Evolutionary conservation across 768 basidiomycete species (phyloP).

Genomic region (Suillus clintonianus): DNA sequence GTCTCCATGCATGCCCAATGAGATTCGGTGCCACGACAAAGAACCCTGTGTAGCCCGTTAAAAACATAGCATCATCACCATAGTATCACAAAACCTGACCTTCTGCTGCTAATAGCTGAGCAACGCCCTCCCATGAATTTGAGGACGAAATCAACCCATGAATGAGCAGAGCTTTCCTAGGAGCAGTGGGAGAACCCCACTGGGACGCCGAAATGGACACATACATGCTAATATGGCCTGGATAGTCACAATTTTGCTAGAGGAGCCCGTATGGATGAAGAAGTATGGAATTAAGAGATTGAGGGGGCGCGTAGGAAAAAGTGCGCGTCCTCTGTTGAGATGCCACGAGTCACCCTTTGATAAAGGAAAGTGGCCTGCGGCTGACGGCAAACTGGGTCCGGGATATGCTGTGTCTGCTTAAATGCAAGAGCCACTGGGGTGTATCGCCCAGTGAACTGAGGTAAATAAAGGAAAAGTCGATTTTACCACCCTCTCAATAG

Average conservation of each 20-base stretch:
- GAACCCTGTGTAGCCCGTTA: constrained; percentile 11
- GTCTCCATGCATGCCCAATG: constrained; percentile 13
- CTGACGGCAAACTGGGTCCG: neutral
- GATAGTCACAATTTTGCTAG: neutral
- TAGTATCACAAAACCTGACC: constrained; percentile 4
- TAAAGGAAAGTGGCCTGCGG: neutral
- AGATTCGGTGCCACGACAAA: constrained; percentile 23
- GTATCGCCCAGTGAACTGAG: too few relatives aligned
- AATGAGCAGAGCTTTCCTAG: constrained; percentile 15
- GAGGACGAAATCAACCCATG: constrained; percentile 17
- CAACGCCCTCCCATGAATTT: constrained; percentile 18
- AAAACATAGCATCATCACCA: constrained; percentile 1
- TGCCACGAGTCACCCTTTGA: neutral
- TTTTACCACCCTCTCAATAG: neutral
- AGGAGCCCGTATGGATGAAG: too few relatives aligned
- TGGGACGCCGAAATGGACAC: constrained; percentile 7
- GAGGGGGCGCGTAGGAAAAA: neutral
- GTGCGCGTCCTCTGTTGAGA: neutral
- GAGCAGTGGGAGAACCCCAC: constrained; percentile 18
- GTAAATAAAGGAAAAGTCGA: neutral
- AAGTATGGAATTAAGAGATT: neutral
- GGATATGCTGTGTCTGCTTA: neutral
- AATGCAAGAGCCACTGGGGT: neutral
- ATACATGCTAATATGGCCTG: neutral
- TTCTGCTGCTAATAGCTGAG: constrained; percentile 15